Percentiles rank a stretch among this genome's conserved stretches.
Conservation (phyloP, 768 basidiomycete species). For the Xerocomus potaroensis region DNA sequence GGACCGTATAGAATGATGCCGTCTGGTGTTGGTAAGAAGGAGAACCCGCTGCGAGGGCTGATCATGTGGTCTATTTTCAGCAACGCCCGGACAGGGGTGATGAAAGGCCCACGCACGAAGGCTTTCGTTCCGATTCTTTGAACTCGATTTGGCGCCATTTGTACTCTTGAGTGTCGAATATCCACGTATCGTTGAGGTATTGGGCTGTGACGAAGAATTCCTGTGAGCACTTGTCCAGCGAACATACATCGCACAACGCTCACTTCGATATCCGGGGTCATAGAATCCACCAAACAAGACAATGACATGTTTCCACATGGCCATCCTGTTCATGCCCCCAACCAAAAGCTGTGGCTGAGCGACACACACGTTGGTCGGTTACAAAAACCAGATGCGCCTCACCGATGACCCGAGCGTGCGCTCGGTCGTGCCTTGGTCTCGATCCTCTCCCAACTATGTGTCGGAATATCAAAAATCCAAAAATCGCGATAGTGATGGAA, state of each 20-base stretch:
- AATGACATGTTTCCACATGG: constrained; percentile 83
- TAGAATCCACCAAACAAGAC: constrained; percentile 90
- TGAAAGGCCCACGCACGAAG: constrained; percentile 51
- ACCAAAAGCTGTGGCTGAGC: not conserved
- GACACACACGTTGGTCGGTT: too few relatives aligned
- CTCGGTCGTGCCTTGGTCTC: constrained; percentile 80
- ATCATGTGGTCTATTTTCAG: too few relatives aligned
- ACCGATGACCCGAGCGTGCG: constrained; percentile 83
- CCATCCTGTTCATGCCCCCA: constrained; percentile 62
- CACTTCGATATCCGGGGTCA: constrained; percentile 80
- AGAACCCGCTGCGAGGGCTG: constrained; percentile 79
- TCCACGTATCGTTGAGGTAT: constrained; percentile 81
- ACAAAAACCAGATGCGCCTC: too few relatives aligned
- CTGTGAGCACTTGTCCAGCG: too few relatives aligned
- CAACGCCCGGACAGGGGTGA: too few relatives aligned
- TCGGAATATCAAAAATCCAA: constrained; percentile 79
- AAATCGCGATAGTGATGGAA: constrained; percentile 90
- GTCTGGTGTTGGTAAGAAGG: constrained; percentile 72
- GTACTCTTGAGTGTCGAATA: constrained; percentile 83
- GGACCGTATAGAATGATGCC: constrained; percentile 77
- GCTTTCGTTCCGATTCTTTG: constrained; percentile 62
- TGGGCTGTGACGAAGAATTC: constrained; percentile 47
- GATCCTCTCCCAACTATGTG: constrained; percentile 82
- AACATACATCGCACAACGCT: not conserved
- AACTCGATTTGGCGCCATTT: constrained; percentile 80